These are phyloP conservation scores for Polyporus tsugae DNA, from an alignment of 1,284 basidiomycete genomes.

Conservation along the genomic window DNA sequence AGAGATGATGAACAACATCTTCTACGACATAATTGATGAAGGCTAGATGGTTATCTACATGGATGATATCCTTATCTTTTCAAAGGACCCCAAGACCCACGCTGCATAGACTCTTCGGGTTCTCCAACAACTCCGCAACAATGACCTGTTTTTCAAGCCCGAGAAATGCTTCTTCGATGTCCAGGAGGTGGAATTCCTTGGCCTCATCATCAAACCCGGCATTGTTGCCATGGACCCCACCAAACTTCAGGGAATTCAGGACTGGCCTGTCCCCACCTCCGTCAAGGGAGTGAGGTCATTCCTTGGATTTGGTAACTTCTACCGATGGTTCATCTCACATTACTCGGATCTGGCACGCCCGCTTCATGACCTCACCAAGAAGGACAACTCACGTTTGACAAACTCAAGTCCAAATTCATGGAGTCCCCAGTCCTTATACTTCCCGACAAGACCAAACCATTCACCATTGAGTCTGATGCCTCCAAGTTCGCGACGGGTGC, in stretches of 20 bases:
- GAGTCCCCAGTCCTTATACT: not conserved
- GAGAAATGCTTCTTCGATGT: constrained; percentile 49
- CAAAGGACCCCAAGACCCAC: constrained; percentile 14
- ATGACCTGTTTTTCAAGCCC: constrained; percentile 43
- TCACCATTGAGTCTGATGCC: constrained; percentile 3
- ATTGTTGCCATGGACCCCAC: constrained; percentile 14
- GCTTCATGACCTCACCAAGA: no score
- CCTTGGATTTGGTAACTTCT: no score
- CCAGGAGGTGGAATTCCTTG: constrained; percentile 32
- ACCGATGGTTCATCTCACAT: no score
- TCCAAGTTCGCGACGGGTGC: not conserved
- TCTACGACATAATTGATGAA: constrained; percentile 12
- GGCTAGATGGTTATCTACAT: constrained; percentile 18
- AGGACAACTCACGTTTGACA: not conserved
- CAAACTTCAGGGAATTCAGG: constrained; percentile 12
- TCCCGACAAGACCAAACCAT: not conserved
- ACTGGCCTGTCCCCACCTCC: constrained; percentile 1
- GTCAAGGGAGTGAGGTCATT: no score
- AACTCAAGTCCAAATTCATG: constrained; percentile 15
- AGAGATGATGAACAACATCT: constrained; percentile 19
- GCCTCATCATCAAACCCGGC: constrained; percentile 7
- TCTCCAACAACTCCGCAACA: constrained; percentile 38
- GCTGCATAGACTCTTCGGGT: constrained; percentile 33
- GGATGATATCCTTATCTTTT: constrained; percentile 20
- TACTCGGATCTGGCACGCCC: no score